Percentiles rank a stretch among this genome's conserved stretches.
Conservation (phyloP, 805 yeast genomes). For the Yamadazyma nakazawae region DNA sequence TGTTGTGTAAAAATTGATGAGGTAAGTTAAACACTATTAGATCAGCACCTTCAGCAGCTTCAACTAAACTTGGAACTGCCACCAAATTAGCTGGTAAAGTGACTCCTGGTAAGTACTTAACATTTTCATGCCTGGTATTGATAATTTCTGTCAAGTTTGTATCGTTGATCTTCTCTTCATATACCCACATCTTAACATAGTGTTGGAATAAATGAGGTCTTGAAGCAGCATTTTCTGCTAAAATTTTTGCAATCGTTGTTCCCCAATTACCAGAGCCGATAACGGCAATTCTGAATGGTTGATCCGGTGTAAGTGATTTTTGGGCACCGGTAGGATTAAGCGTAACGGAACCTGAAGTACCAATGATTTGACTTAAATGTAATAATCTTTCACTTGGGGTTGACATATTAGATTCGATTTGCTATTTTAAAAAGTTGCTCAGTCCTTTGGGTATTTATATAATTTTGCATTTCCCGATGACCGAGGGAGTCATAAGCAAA, state of each 20-base stretch:
- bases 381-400: conserved; percentile 26
- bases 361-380: conserved; percentile 26
- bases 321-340: conserved; percentile 10
- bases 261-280: conserved; percentile 50
- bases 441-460: not conserved
- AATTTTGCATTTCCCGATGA: conserved; percentile 1
- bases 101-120: conserved; percentile 43
- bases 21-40: conserved; percentile 44
- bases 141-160: conserved; percentile 42
- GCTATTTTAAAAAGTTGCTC: not conserved
- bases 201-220: conserved; percentile 37
- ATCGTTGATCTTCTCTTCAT: conserved; percentile 40
- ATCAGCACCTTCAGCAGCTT: conserved; percentile 39
- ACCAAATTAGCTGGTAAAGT: conserved; percentile 39
- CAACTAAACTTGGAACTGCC: conserved; percentile 39
- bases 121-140: conserved; percentile 42
- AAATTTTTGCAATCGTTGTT: conserved; percentile 44
- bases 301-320: conserved; percentile 17
- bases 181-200: conserved; percentile 46
- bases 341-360: conserved; percentile 13
- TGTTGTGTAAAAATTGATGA: conserved; percentile 42
- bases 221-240: conserved; percentile 41
- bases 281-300: conserved; percentile 36
- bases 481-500: conserved; percentile 5
- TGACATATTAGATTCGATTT: conserved; percentile 8